Conservation (phyloP, 352 stramenopile genomes). For the Globisporangium recalcitrans region DNA sequence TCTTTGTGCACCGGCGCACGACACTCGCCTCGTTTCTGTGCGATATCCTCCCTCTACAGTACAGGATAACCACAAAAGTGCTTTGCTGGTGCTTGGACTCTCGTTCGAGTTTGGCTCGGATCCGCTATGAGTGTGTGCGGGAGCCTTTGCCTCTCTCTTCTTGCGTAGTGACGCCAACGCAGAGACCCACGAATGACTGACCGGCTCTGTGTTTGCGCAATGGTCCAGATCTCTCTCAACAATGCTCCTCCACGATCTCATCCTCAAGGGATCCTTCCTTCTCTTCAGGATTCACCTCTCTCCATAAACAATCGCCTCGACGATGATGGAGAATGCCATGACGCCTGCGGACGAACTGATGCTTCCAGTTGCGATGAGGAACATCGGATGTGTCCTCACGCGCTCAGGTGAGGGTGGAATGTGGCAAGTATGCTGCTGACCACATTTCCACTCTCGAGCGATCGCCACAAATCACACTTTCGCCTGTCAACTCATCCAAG, state of each 20-base stretch:
- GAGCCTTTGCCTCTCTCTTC: not conserved
- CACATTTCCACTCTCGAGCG: not conserved
- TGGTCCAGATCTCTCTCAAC: not conserved
- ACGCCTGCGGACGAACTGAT: not conserved
- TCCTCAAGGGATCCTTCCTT: not conserved
- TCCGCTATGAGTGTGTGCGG: not conserved
- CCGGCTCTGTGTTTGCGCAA: too few relatives aligned
- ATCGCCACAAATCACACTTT: not conserved
- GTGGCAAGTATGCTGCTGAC: not conserved
- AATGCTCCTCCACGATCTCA: not conserved
- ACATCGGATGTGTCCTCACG: not conserved
- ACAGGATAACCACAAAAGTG: not conserved
- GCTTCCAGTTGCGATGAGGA: not conserved
- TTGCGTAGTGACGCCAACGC: too few relatives aligned
- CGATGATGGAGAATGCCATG: not conserved
- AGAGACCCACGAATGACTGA: too few relatives aligned
- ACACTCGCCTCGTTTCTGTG: not conserved
- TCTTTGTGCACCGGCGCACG: not conserved
- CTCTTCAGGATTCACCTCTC: not conserved
- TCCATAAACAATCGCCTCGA: not conserved
- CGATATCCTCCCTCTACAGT: not conserved
- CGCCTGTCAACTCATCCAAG: not conserved
- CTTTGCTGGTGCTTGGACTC: not conserved
- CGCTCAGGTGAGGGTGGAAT: slow-evolving; percentile 1
- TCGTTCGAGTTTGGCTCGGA: not conserved